Evolutionary conservation across 176 grass and related monocot species (phyloP).

Genomic region (bread wheat (Triticum aestivum)): DNA sequence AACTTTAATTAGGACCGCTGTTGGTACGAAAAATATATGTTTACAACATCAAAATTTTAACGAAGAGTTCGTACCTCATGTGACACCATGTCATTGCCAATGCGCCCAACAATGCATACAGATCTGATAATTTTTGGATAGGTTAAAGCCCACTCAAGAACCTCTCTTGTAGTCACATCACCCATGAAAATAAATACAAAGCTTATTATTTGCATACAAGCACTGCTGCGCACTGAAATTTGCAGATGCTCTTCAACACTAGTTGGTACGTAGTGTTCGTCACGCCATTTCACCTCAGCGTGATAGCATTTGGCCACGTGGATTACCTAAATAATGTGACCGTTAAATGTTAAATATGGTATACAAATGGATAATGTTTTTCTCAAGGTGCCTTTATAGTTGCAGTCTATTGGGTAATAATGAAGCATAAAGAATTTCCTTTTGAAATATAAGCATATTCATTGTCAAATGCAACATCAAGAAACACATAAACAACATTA

Average conservation of each 20-base stretch:
- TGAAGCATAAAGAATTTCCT: background rate
- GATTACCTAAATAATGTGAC: background rate
- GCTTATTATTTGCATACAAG: constrained; percentile 7
- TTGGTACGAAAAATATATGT: background rate
- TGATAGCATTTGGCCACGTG: background rate
- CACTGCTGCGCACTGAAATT: constrained; percentile 9
- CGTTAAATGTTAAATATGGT: background rate
- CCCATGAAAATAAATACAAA: background rate
- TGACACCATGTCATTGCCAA: background rate
- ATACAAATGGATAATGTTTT: background rate
- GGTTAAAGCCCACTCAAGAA: constrained; percentile 8
- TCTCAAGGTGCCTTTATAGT: background rate
- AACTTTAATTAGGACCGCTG: background rate
- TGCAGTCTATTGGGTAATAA: background rate
- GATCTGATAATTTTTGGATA: constrained; percentile 9
- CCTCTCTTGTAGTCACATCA: background rate
- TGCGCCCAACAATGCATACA: constrained; percentile 10
- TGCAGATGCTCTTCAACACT: background rate
- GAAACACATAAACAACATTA: background rate
- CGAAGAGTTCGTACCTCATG: background rate
- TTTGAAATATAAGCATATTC: background rate
- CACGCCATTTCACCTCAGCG: background rate
- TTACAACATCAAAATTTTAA: background rate
- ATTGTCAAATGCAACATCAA: background rate
- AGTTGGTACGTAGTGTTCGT: background rate